Base-by-base conservation (phyloP, 116 monocot species). In the Posidonia oceanica region DNA sequence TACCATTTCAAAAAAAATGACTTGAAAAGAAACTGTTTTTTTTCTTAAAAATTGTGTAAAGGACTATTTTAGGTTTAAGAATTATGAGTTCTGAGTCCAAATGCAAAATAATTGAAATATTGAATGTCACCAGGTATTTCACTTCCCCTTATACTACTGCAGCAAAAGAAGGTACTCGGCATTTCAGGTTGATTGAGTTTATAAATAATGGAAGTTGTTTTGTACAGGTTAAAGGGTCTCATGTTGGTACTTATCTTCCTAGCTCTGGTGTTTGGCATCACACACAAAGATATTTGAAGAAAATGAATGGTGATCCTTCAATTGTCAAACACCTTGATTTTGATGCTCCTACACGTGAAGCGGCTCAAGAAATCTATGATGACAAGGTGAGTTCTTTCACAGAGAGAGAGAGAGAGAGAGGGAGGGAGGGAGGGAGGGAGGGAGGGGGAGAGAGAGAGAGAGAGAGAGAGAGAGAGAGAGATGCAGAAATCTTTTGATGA, bases 231-330 rank as follows among this genome's bases (percentile, higher is more conserved):
- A 86, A 80, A 78, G 97, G 97, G 36, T 83, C 89, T 75, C 77
- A 92, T 85, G 92, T 97, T 71, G 97, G 97, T 77, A 92, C 89
- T 10, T 97, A 97, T 79, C 83, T 92, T 70, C 89, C 92, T 64
- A 97, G 89, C 68, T 97, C 82, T 77, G 97, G 97, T 67, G 78
- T 97, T 54, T 97, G 97, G 97, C 92, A 87, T 76, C 97, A 85
- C 63, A 97, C 97, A 48, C 97, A 97, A 53, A 85, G 89, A 69
- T 83, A 78, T 61, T 69, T 97, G 69, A 85, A 85, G 73, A 85
- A 71, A 70, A 77, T 57, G 71, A 84, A 76, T 64, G 74, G 77
- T 61, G 89, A 89, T 76, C 76, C 76, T 56, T 22, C 87, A 36
- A 78, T 85, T 22, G 72, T 97, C 29, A 76, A 76, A 17, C 97